A percentile compares a stretch with the other conserved stretches of the same genome.
Conservation (phyloP, 2,329 filamentous ascomycete species). For the Neopestalotiopsis clavispora region DNA sequence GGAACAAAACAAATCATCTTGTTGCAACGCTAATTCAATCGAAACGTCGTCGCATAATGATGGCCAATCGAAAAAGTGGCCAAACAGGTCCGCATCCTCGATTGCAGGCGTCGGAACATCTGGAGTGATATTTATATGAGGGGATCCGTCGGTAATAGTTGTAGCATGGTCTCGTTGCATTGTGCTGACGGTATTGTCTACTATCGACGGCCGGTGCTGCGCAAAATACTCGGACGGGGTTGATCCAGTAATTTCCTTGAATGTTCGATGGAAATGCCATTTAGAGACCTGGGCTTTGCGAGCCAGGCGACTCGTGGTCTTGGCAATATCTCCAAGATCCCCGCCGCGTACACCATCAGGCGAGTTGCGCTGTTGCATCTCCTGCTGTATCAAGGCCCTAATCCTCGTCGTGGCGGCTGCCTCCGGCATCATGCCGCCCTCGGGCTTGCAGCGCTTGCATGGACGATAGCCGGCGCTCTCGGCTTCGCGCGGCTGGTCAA, state of each 20-base stretch:
- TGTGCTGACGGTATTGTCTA: not conserved
- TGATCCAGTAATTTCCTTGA: slow-evolving; percentile 10
- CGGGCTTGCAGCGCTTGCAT: slow-evolving; percentile 27
- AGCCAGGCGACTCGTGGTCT: not conserved
- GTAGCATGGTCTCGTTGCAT: not conserved
- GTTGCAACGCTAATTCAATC: not conserved
- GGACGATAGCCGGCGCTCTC: slow-evolving; percentile 35
- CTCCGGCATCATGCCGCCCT: slow-evolving; percentile 17
- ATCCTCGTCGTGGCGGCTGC: not conserved
- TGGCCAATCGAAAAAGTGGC: not conserved
- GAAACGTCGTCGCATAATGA: not conserved
- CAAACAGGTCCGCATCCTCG: not conserved
- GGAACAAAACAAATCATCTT: not conserved
- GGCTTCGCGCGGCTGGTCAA: slow-evolving; percentile 49
- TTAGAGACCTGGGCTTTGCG: slow-evolving; percentile 12
- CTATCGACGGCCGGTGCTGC: not conserved
- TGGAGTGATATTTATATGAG: not conserved
- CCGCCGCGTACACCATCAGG: not conserved
- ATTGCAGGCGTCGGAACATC: not conserved
- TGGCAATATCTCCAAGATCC: not conserved
- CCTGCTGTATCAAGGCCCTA: slow-evolving; percentile 6
- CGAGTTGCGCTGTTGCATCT: not conserved
- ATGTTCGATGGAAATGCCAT: slow-evolving; percentile 18
- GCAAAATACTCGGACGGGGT: slow-evolving; percentile 5
- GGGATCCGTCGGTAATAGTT: not conserved